phyloP scores from a whole-genome alignment of 2,329 filamentous ascomycete genomes.

The Colletotrichum musicola region DNA sequence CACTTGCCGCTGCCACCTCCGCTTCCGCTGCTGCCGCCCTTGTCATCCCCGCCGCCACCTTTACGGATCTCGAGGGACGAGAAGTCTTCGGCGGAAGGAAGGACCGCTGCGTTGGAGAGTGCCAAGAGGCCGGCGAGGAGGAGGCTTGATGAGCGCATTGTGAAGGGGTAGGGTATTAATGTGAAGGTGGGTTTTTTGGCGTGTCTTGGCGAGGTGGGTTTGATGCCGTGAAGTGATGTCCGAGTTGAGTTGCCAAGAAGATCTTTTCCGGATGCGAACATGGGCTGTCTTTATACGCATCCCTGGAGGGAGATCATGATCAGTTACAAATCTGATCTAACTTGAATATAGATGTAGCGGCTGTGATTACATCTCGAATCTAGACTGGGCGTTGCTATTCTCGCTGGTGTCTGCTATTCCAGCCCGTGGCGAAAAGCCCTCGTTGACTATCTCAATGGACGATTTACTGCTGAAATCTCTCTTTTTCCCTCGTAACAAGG shows the following conservation, averaged over 20 bases:
- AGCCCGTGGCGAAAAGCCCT: neutral
- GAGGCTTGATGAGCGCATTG: conserved; percentile 6
- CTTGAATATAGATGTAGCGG: too few relatives aligned
- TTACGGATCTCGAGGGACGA: neutral
- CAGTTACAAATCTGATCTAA: neutral
- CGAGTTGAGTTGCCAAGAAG: neutral
- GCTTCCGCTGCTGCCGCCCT: conserved; percentile 3
- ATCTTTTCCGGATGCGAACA: neutral
- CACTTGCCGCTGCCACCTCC: neutral
- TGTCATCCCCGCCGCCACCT: neutral
- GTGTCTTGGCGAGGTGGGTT: neutral
- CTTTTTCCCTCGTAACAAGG: too few relatives aligned
- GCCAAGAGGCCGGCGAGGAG: conserved; percentile 20
- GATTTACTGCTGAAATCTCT: too few relatives aligned
- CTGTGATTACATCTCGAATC: neutral
- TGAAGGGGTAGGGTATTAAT: neutral
- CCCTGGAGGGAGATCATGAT: neutral
- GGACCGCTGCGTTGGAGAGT: neutral
- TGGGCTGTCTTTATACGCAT: neutral
- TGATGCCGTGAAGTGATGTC: neutral
- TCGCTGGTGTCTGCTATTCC: neutral
- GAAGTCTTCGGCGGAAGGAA: neutral
- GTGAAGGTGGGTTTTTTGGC: neutral
- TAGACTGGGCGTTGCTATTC: neutral
- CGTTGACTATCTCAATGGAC: neutral